Evolutionary conservation across 2,329 filamentous ascomycete species (phyloP), one percentile per base, ranked within the genome.

Genomic region (Aotearoamyces nothofagi): DNA sequence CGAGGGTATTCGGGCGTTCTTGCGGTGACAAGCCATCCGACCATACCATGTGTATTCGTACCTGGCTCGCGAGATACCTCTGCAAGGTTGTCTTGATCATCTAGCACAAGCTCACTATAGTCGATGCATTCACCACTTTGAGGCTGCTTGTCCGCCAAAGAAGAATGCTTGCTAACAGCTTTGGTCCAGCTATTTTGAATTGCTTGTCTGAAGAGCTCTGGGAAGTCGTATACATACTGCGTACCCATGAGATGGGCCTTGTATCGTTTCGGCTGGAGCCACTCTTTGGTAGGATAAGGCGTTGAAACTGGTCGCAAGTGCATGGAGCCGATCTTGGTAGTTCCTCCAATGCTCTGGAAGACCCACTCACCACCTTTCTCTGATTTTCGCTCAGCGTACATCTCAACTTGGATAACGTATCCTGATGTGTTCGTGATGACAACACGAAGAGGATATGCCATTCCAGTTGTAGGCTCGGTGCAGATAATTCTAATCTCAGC

Each of bases 201-300:
- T 24, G 90, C 84, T 58, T 96, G 90, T 50, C 90, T 75, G 79
- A 98, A 98, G 27, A 98, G 75, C 66, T 98, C 90, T 16, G 90
- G 90, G 78, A 98, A 98, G 57, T 98, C 90, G 54, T 98, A 98
- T 31, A 96, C 90, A 53, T 94, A 98, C 58, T 98, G 90, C 15
- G 90, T 98, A 39, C 90, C 90, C 86, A 98, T 94, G 37, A 96
- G 64, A 54, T 98, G 90, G 42, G 90, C 90, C 77, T 93, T 94
- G 75, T 98, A 96, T 45, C 90, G 76, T 75, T 96, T 96, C 38
- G 90, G 90, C 61, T 98, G 90, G 36, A 98, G 69, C 66, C 86
- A 92, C 57, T 94, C 92, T 74, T 98, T 98, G 50, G 87, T 94
- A 20, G 87, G 78, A 57, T 98, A 98, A 13, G 90, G 84, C 3